phyloP scores from a whole-genome alignment of 2,329 filamentous ascomycete species.

The Chrysosporium queenslandicum region DNA sequence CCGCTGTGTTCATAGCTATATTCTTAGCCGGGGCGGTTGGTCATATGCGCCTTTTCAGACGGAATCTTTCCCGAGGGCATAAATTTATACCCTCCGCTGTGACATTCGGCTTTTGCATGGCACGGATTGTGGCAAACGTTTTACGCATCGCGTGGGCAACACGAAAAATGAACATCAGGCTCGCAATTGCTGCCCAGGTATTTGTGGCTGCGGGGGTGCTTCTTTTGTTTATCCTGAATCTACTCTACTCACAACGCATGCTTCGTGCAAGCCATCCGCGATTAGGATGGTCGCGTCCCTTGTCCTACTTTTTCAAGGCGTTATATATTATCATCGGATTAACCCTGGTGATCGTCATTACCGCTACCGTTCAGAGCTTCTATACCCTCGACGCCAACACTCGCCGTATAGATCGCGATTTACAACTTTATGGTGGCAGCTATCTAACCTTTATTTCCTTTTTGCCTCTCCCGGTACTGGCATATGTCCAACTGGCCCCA shows the following conservation, averaged over 20 bases:
- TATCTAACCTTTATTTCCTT: conserved; percentile 57
- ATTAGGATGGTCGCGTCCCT: conserved; percentile 56
- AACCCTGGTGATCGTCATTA: conserved; percentile 57
- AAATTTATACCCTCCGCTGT: conserved; percentile 42
- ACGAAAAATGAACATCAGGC: conserved; percentile 33
- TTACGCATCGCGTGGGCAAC: conserved; percentile 49
- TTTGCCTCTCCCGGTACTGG: conserved; percentile 52
- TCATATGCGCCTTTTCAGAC: conserved; percentile 39
- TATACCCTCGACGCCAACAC: conserved; percentile 52
- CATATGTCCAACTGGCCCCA: conserved; percentile 40
- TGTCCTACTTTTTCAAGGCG: conserved; percentile 45
- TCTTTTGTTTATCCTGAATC: conserved; percentile 65
- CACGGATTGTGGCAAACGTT: conserved; percentile 39
- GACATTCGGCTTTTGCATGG: conserved; percentile 43
- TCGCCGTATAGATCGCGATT: conserved; percentile 46
- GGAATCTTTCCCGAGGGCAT: conserved; percentile 35
- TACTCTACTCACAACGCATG: conserved; percentile 66
- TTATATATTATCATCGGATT: conserved; percentile 50
- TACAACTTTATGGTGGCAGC: conserved; percentile 54
- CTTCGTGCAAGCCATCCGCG: conserved; percentile 61
- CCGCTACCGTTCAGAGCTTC: conserved; percentile 52
- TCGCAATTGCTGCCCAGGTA: conserved; percentile 53
- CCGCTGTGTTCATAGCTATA: conserved; percentile 49
- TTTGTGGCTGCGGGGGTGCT: conserved; percentile 65
- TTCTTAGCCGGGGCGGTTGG: conserved; percentile 35